These are phyloP conservation scores for Eruca vesicaria DNA, from an alignment of 441 rosid genomes.

Conservation along the genomic window DNA sequence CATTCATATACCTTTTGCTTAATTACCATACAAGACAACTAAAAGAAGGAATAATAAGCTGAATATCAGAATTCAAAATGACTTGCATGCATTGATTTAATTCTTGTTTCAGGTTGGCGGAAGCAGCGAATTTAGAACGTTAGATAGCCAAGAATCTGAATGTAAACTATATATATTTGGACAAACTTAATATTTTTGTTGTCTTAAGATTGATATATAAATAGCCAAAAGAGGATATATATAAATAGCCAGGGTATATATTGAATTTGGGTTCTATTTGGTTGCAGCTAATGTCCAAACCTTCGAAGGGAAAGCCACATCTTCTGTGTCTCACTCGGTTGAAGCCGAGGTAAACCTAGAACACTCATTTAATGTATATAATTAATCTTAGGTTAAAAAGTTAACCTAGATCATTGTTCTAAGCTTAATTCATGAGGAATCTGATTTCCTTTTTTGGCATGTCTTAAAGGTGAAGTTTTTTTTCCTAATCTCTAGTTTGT, in stretches of 20 bases:
- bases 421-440: background rate
- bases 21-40: background rate
- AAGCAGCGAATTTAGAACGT: background rate
- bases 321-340: background rate
- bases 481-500: background rate
- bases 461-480: background rate
- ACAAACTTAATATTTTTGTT: background rate
- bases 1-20: background rate
- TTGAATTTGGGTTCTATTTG: background rate
- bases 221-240: background rate
- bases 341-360: background rate
- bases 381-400: background rate
- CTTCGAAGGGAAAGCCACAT: background rate
- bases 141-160: background rate
- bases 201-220: background rate
- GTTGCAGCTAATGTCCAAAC: background rate
- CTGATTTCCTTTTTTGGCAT: background rate
- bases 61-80: background rate
- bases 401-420: too few relatives aligned
- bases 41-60: background rate
- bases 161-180: conserved; percentile 3
- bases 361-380: background rate
- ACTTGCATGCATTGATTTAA: conserved; percentile 7
- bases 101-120: background rate
- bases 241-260: background rate